Evolutionary conservation across 208 protist genomes (phyloP).

Genomic region (Crithidia thermophila): DNA sequence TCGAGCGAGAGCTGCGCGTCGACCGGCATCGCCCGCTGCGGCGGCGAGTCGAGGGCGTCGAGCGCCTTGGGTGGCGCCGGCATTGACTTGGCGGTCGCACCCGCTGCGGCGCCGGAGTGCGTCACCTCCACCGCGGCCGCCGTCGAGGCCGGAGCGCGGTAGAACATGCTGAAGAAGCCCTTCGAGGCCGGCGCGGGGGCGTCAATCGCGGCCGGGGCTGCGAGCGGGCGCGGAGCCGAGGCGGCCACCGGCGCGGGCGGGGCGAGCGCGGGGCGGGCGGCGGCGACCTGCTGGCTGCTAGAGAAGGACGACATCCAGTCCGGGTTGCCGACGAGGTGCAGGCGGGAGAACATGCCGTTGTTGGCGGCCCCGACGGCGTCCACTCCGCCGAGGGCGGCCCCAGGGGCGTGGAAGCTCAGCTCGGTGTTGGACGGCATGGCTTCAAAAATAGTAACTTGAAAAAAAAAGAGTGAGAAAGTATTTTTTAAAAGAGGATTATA

Average conservation of each 20-base stretch:
- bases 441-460: slow-evolving; percentile 16
- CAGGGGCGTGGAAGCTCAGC: slow-evolving; percentile 19
- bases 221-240: background rate
- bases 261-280: slow-evolving; percentile 14
- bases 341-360: slow-evolving; percentile 33
- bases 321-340: slow-evolving; percentile 57
- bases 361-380: slow-evolving; percentile 6
- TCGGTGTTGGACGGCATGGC: slow-evolving; percentile 16
- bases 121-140: background rate
- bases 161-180: slow-evolving; percentile 48
- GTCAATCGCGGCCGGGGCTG: slow-evolving; percentile 32
- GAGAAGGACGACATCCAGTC: slow-evolving; percentile 67
- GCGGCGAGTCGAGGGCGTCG: slow-evolving; percentile 21
- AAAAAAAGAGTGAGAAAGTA: too few species aligned
- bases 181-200: slow-evolving; percentile 21
- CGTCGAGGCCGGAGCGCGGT: slow-evolving; percentile 14
- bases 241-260: slow-evolving; percentile 25
- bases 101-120: background rate
- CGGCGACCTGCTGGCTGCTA: slow-evolving; percentile 18
- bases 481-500: too few species aligned
- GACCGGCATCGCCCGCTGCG: slow-evolving; percentile 37
- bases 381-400: background rate
- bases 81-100: background rate
- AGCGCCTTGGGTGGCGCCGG: slow-evolving; percentile 17
- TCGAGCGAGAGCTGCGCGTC: slow-evolving; percentile 38